These are phyloP conservation scores for Plectosphaerella plurivora DNA, from an alignment of 2,329 filamentous ascomycete species.

Conservation along the genomic window DNA sequence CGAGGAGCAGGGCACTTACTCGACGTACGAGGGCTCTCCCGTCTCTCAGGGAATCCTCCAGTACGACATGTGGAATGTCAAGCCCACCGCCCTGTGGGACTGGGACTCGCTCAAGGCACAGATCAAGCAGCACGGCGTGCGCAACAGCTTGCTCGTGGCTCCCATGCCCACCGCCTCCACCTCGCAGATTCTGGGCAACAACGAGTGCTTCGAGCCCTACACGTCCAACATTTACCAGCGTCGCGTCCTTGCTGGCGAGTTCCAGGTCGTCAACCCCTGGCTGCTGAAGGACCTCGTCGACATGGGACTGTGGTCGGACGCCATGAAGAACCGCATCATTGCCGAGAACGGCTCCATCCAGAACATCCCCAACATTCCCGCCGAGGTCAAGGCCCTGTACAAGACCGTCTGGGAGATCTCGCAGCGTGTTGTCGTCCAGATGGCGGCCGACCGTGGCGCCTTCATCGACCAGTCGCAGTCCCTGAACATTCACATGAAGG, in stretches of 20 bases:
- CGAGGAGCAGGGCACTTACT: conserved; percentile 77
- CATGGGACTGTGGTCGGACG: conserved; percentile 96
- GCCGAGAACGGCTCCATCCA: conserved; percentile 93
- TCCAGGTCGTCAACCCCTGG: conserved; percentile 99
- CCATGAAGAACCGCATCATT: conserved; percentile 99
- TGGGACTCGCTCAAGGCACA: conserved; percentile 85
- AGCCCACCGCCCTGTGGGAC: conserved; percentile 92
- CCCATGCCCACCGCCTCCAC: conserved; percentile 98
- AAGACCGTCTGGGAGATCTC: conserved; percentile 99
- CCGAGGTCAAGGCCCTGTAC: conserved; percentile 94
- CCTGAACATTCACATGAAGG: conserved; percentile 98
- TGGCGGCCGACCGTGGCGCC: conserved; percentile 96
- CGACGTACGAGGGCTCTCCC: conserved; percentile 88
- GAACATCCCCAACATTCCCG: conserved; percentile 93
- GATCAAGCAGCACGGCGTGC: conserved; percentile 88
- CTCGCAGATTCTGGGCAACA: conserved; percentile 97
- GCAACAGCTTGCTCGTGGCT: conserved; percentile 91
- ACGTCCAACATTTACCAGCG: conserved; percentile 99
- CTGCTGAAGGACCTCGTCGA: conserved; percentile 96
- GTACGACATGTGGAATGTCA: conserved; percentile 98
- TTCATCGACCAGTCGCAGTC: conserved; percentile 99
- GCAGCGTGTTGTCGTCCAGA: conserved; percentile 91
- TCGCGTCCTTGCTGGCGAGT: conserved; percentile 94
- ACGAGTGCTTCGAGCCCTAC: conserved; percentile 99
- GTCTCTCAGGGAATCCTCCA: conserved; percentile 94